Evolutionary conservation across 805 yeast genomes (phyloP).

Genomic region (Candida broadrunensis): DNA sequence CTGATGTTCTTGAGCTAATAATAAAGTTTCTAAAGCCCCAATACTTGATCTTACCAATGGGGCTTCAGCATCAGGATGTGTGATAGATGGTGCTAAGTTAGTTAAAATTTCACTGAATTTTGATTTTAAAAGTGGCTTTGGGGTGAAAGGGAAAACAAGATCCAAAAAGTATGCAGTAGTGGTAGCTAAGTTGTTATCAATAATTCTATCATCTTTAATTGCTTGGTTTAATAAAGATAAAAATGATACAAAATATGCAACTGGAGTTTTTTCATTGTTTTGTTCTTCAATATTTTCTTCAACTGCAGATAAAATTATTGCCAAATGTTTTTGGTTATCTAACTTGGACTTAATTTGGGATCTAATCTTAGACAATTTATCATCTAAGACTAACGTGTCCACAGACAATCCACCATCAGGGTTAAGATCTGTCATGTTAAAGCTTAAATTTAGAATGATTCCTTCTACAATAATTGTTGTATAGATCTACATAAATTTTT

Average conservation of each 20-base stretch:
- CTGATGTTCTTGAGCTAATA: constrained; percentile 74
- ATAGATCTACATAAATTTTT: background rate
- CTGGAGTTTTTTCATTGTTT: constrained; percentile 58
- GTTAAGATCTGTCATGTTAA: constrained; percentile 25
- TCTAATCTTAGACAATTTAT: constrained; percentile 65
- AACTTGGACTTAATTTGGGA: constrained; percentile 73
- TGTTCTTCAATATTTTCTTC: constrained; percentile 82
- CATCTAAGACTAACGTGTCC: constrained; percentile 53
- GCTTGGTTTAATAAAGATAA: constrained; percentile 79
- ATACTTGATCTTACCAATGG: constrained; percentile 79
- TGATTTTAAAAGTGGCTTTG: constrained; percentile 64
- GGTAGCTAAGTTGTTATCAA: constrained; percentile 64
- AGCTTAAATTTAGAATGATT: background rate
- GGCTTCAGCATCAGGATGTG: constrained; percentile 68
- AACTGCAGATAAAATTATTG: constrained; percentile 80
- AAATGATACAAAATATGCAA: constrained; percentile 83
- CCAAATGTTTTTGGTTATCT: constrained; percentile 82
- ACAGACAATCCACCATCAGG: constrained; percentile 37
- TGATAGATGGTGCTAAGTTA: constrained; percentile 76
- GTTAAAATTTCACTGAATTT: constrained; percentile 77
- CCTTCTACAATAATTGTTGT: too few species aligned
- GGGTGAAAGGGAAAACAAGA: constrained; percentile 69
- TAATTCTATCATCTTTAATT: constrained; percentile 44
- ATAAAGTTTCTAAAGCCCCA: constrained; percentile 78
- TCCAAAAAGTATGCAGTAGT: constrained; percentile 81